Percentiles rank a stretch among this genome's conserved stretches.
These are phyloP conservation scores for Carex myosuroides DNA, from an alignment of 176 grass and related monocot genomes.

Conservation along the genomic window DNA sequence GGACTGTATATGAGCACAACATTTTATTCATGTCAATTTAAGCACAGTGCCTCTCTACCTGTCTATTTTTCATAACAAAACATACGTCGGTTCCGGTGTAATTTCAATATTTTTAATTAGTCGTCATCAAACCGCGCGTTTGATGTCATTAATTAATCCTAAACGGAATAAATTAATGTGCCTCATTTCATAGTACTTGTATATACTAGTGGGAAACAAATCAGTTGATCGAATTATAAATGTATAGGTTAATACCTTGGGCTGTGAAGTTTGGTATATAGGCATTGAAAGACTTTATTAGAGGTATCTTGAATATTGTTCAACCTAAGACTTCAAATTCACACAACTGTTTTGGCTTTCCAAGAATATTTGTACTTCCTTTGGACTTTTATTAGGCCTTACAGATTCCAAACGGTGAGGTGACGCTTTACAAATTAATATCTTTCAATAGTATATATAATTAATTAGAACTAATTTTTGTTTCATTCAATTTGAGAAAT, in stretches of 20 bases:
- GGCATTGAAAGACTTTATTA: neutral
- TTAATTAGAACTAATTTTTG: neutral
- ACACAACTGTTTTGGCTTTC: neutral
- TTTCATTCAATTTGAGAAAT: neutral
- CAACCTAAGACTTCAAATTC: slow-evolving; percentile 9
- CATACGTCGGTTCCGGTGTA: too few species aligned
- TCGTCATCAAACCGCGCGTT: too few species aligned
- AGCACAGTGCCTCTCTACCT: too few species aligned
- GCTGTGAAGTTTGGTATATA: neutral
- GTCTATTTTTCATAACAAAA: too few species aligned
- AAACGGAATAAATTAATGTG: too few species aligned
- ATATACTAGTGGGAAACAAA: neutral
- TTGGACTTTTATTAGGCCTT: neutral
- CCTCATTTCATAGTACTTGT: neutral
- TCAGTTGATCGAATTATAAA: neutral
- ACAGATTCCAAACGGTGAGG: neutral
- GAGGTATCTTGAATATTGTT: neutral
- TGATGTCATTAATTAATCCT: too few species aligned
- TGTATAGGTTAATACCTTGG: too few species aligned
- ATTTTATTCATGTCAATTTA: too few species aligned
- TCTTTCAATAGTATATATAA: neutral
- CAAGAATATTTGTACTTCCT: neutral
- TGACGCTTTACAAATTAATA: neutral
- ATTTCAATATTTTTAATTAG: too few species aligned
- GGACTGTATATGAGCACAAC: too few species aligned